Base-by-base conservation (phyloP, 768 basidiomycete species). In the Zangia roseola region DNA sequence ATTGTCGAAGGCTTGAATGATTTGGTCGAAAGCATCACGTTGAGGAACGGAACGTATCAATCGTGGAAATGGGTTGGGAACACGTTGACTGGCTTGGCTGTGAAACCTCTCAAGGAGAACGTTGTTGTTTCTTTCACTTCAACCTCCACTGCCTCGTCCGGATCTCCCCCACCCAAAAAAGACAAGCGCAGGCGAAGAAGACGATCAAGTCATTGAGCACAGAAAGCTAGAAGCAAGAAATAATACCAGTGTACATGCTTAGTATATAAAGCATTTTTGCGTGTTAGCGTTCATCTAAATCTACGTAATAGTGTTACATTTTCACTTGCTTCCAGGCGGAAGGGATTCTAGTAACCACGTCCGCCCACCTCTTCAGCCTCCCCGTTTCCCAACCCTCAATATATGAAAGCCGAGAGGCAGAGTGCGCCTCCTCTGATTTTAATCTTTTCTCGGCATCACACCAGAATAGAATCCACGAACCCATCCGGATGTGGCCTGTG, bases 381-480 rank as follows among this genome's bases (percentile, higher is more conserved):
- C 86, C 89, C 42, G 73, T 69, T 69, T 94, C 92, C 80, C 86
- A 91, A 7, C 78, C 71, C 64, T 86, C 89, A 10, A 92, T 71
- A 59, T 84, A 87, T 1, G 86, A 86, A 46, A 89, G 67, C 20
- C 82, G 82, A 25, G 77, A 78, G 47, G 76, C 78, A 14, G 86
- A 78, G 12, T 81, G 78, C 19, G 83, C 80, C 55, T 84, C 81
- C 60, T 86, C 84, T 17, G 78, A 79, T 67, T 80, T 84, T 23
- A 94, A 69, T 44, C 86, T 76, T 70, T 86, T 90, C 73, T 98
- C 95, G 1, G 87, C 92, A 71, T 99, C 97, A 68, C 94, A 97
- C 97, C 97, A 99, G 69, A 99, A 99, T 59, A 99, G 68, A 38
- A 92, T 84, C 91, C 95, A 99, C 21, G 83, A 74, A 10, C 86